These are phyloP conservation scores for Podospora comata DNA, from an alignment of 495 filamentous ascomycete genomes.

Conservation along the genomic window DNA sequence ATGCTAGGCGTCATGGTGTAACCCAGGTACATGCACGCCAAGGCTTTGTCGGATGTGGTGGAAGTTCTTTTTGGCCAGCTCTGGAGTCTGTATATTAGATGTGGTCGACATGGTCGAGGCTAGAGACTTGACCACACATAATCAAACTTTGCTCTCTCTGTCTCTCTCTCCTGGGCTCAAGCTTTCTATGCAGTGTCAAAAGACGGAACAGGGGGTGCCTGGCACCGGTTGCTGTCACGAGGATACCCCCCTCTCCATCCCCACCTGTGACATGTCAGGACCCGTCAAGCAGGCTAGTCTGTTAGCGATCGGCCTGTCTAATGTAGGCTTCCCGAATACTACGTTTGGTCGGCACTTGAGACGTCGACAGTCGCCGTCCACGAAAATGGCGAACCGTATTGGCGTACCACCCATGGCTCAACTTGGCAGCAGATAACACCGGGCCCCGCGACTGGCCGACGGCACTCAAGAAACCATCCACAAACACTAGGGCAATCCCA, in stretches of 20 bases:
- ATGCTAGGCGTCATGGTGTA: too few relatives aligned
- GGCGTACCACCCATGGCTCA: neutral
- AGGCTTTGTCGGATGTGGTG: too few relatives aligned
- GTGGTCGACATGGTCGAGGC: too few relatives aligned
- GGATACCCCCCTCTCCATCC: neutral
- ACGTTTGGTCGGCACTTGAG: neutral
- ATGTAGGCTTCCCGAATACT: neutral
- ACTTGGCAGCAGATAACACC: neutral
- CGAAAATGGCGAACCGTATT: neutral
- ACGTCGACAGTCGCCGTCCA: neutral
- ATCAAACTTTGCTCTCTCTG: neutral
- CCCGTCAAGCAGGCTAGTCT: neutral
- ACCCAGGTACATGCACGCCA: too few relatives aligned
- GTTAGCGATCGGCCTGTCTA: neutral
- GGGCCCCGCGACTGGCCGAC: neutral
- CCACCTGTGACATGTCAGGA: neutral
- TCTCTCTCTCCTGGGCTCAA: neutral
- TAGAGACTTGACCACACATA: too few relatives aligned
- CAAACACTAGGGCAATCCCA: neutral
- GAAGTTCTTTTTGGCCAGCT: too few relatives aligned
- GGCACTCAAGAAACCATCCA: neutral
- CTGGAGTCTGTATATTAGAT: too few relatives aligned
- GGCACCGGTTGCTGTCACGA: neutral
- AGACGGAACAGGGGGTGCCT: neutral
- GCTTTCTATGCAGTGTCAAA: neutral